Evolutionary conservation across 208 protist species (phyloP), one percentile per base, ranked within the genome.

Genomic region (Porcisia deanei): DNA sequence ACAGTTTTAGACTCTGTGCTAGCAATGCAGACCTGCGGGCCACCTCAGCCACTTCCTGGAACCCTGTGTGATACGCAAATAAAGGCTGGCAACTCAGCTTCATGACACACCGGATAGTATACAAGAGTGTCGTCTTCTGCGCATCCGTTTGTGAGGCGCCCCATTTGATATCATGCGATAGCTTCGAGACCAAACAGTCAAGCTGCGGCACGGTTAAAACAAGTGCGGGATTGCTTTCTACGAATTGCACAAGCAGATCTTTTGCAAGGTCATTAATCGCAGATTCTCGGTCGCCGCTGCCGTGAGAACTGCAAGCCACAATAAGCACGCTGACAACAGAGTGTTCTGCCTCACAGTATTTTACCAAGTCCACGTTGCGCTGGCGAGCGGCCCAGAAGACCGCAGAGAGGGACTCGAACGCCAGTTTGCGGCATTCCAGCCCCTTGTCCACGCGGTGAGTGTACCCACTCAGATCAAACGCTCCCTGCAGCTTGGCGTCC

Each of bases 361-460:
- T 74, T 4, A 92, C 65, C 20, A 89, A 57, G 43, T 80, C 85
- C 34, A 79, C 73, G 57, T 59, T 72, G 8, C 61, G 70, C 37
- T 77, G 73, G 45, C 75, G 79, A 39, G 75, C 78, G 1, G 60
- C 77, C 30, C 88, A 75, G 39, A 97, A 81, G 37, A 98, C 75
- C 25, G 88, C 91, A 55, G 96, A 91, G 82, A 99, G 87, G 78
- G 95, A 98, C 79, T 98, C 96, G 68, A 97, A 98, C 1, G 97
- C 94, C 41, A 93, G 87, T 82, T 98, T 98, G 67, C 98, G 92
- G 55, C 97, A 83, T 73, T 98, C 96, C 52, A 98, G 83, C n/a
- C 97, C 96, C 59, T 95, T 94, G 84, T 98, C 97, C 14, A 96
- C 86, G 20, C 93, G 83, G 83, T 99, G 97, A 72, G 93, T 98